Base-by-base conservation (phyloP, 2,329 filamentous ascomycete species). In the Sporothrix pallida region DNA sequence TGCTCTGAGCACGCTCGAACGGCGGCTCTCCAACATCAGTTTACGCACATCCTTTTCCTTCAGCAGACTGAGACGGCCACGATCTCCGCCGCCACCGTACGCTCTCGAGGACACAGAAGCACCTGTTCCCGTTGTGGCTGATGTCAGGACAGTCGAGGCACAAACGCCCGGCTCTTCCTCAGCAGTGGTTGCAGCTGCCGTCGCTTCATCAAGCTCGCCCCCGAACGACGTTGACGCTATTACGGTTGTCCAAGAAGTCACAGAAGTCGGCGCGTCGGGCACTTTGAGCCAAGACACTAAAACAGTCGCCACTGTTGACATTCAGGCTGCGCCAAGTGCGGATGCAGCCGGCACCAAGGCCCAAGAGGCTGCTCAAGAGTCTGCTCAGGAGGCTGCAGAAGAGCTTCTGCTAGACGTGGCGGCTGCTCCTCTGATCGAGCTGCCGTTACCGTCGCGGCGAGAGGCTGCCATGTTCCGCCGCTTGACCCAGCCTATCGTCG, bases 41-140 rank as follows among this genome's bases (percentile, higher is more conserved):
- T 58, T 72, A 8, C 70, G 70, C 60, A 8, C 60, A 10, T 44
- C 60, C 2, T 46, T 67, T 46, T 44, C 60, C 2, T 46, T 67
- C 26, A 17, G 31, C 46, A 52, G 48, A 50, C 2, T 44, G n/a
- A 42, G 58, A 48, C 70, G 70, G 7, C 20, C 70, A 17, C 70
- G 60, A 48, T 72, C 70, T 7, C 70, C 70, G 6, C 70, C 70
- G 13, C 70, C 70, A 12, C 70, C 70, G 20, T 72, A 72, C 20
- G n/a, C 70, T 13, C 58, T 42, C 7, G 20, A 56, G 23, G 52
- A 56, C 4, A 20, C 20, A 23, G 20, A 15, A 7, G 48, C 48
- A 52, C 31, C 31, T 7, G 48, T n/a, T 17, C 48, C 48, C 6
- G 13, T 23, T n/a, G 52, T 56, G 17, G 52, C 52, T 13, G 48